phyloP scores from a whole-genome alignment of 495 filamentous ascomycete genomes.

The Physcia stellaris region DNA sequence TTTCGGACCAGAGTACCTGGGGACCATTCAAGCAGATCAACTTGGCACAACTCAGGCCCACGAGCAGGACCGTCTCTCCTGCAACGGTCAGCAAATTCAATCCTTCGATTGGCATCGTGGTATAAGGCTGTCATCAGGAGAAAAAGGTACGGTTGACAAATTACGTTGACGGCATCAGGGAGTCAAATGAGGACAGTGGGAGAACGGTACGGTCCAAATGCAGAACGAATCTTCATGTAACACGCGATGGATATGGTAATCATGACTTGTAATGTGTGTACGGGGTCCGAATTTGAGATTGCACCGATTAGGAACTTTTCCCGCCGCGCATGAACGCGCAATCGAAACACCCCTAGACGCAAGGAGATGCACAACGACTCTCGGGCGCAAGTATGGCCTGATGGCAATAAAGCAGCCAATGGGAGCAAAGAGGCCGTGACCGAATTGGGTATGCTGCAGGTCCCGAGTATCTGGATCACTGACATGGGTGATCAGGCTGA shows the following conservation, averaged over 20 bases:
- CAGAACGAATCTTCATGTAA: not conserved
- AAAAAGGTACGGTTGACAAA: not conserved
- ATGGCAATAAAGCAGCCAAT: too few species aligned
- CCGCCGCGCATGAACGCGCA: too few species aligned
- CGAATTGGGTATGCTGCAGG: too few species aligned
- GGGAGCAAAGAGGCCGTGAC: too few species aligned
- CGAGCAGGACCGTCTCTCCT: not conserved
- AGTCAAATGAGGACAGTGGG: not conserved
- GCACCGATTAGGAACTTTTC: too few species aligned
- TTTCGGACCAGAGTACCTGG: conserved; percentile 1
- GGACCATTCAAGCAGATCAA: conserved; percentile 5
- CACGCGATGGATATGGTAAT: not conserved
- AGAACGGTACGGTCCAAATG: not conserved
- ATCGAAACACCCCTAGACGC: too few species aligned
- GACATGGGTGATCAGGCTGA: too few species aligned
- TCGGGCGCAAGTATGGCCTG: too few species aligned
- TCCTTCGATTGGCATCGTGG: not conserved
- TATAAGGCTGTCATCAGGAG: not conserved
- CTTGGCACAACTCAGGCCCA: not conserved
- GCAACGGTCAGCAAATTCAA: not conserved
- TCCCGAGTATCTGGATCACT: too few species aligned
- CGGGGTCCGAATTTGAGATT: not conserved
- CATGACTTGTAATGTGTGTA: not conserved
- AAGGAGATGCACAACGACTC: too few species aligned
- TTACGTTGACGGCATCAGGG: not conserved